phyloP scores from a whole-genome alignment of 495 filamentous ascomycete genomes.

The Penicillium desertorum region DNA sequence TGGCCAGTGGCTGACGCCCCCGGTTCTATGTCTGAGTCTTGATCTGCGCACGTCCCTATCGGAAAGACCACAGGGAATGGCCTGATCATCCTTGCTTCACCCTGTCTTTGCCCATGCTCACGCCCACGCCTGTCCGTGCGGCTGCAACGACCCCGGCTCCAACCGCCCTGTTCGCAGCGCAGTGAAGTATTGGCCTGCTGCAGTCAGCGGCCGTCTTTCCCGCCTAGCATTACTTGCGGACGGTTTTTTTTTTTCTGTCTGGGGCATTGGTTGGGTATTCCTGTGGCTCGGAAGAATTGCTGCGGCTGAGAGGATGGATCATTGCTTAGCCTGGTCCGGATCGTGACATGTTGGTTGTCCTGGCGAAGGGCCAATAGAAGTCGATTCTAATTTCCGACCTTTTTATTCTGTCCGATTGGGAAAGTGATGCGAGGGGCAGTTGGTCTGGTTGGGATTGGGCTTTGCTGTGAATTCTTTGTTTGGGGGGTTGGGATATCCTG shows the following conservation, averaged over 20 bases:
- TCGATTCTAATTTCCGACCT: constrained; percentile 4
- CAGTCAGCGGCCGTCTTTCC: constrained; percentile 2
- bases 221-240: not conserved
- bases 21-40: not conserved
- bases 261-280: not conserved
- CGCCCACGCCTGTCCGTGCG: constrained; percentile 3
- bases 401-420: constrained; percentile 23
- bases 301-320: constrained; percentile 16
- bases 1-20: constrained; percentile 3
- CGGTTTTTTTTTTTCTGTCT: not conserved
- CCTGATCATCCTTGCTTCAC: not conserved
- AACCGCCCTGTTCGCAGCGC: constrained; percentile 8
- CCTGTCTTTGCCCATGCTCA: constrained; percentile 3
- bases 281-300: constrained; percentile 16
- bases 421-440: constrained; percentile 21
- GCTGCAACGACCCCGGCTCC: constrained; percentile 7
- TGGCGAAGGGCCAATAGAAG: constrained; percentile 38
- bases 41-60: not conserved
- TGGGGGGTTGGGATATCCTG: constrained; percentile 3
- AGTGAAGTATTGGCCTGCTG: not conserved
- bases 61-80: constrained; percentile 4
- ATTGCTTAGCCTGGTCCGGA: constrained; percentile 53
- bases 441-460: constrained; percentile 10
- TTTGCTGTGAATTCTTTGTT: not conserved
- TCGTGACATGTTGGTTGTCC: constrained; percentile 41